Evolutionary conservation across 192 early-diverging fungal genomes (phyloP), one percentile per base, ranked within the genome.

Genomic region (Entomortierella lignicola): DNA sequence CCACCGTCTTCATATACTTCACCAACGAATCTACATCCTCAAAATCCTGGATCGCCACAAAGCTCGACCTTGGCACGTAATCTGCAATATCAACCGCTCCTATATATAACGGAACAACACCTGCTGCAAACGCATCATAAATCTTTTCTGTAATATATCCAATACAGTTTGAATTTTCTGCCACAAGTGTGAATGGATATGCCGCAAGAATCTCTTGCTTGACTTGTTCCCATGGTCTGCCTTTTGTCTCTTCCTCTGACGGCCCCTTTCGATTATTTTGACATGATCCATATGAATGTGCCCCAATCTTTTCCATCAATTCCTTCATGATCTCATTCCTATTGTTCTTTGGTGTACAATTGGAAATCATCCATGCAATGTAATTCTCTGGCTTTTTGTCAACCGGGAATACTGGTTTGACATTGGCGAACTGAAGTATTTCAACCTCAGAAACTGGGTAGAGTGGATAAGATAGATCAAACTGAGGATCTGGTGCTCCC

Each of bases 71-170:
- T n/a, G 56, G 61, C 20, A 82, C 67, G 56, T 55, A 82, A 62
- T 75, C 63, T n/a, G 62, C 66, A 66, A 82, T 77, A 23, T 82
- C 81, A 10, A 52, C n/a, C 8, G 81, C 81, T 13, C 81, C 81
- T 34, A 77, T 41, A 26, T 77, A 82, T 8, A 82, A 44, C 2
- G 81, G 81, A 25, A 82, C 77, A 15, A 68, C 66, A 11, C 72
- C 72, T 41, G 41, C 48, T 12, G 48, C 21, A 18, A 77, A 12
- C 6, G 58, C 66, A 50, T 82, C 52, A 39, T 82, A 82, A 25
- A 82, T 66, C 47, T 81, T 82, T 25, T 82, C 81, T n/a, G 72
- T 82, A n/a, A 82, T 60, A 25, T 82, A 82, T 50, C 71, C 65
- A 4, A 60, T 15, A 30, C 72, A 77, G 53, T 66, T 82, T 5